phyloP scores from a whole-genome alignment of 257 asterid genomes.

The Anisodus tanguticus region DNA sequence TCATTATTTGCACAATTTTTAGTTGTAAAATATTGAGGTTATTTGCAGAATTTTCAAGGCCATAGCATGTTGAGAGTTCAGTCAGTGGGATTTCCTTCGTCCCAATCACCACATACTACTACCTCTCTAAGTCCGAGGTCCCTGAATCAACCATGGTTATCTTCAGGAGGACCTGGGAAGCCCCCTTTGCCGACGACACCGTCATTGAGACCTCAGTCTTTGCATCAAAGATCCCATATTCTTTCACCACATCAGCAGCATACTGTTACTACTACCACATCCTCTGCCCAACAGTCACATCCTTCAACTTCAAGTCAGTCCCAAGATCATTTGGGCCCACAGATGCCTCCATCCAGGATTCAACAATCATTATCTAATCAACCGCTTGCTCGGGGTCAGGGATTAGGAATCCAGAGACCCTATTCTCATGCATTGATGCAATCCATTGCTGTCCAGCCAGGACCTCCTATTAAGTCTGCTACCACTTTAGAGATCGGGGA shows the following conservation, averaged over 20 bases:
- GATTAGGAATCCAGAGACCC: slow-evolving; percentile 66
- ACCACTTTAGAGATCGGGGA: slow-evolving; percentile 62
- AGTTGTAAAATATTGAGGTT: slow-evolving; percentile 26
- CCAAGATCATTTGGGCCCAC: slow-evolving; percentile 66
- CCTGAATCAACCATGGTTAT: slow-evolving; percentile 86
- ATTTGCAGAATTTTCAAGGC: slow-evolving; percentile 69
- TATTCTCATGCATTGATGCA: slow-evolving; percentile 51
- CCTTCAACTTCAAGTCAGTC: slow-evolving; percentile 56
- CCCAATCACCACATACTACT: slow-evolving; percentile 63
- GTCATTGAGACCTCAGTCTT: slow-evolving; percentile 71
- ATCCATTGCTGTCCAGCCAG: slow-evolving; percentile 49
- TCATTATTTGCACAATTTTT: not conserved
- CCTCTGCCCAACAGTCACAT: slow-evolving; percentile 57
- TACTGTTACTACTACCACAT: slow-evolving; percentile 44
- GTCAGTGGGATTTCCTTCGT: slow-evolving; percentile 60
- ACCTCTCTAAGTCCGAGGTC: slow-evolving; percentile 55
- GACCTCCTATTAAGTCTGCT: slow-evolving; percentile 45
- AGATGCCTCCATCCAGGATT: slow-evolving; percentile 60
- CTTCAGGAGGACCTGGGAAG: slow-evolving; percentile 73
- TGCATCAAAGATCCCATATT: slow-evolving; percentile 68
- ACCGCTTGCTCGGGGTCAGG: slow-evolving; percentile 63
- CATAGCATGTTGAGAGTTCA: slow-evolving; percentile 73
- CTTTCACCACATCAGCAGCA: slow-evolving; percentile 65
- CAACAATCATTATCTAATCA: slow-evolving; percentile 64
- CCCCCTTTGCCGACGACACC: slow-evolving; percentile 72